Base-by-base conservation (phyloP, 495 filamentous ascomycete genomes). In the Baudoinia panamericana region DNA sequence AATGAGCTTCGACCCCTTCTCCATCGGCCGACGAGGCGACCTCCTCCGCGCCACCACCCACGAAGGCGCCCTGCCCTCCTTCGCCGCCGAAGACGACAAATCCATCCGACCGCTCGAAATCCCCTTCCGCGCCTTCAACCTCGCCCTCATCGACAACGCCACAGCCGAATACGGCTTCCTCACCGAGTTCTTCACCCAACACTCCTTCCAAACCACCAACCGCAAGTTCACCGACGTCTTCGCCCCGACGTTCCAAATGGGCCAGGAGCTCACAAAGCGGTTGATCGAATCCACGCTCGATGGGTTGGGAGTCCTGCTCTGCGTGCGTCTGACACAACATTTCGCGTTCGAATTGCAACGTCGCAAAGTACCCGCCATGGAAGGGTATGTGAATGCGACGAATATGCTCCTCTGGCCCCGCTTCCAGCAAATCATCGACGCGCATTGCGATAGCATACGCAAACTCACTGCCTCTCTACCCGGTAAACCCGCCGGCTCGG, bases 351-450 rank as follows among this genome's bases (percentile, higher is more conserved):
- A 93, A 58, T 70, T 94, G 6, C 90, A 97, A 57, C 72, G 90
- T 5, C 76, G 88, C 31, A 84, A 87, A 53, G 75, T 94, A 2
- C 92, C 90, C 8, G 78, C 84, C 3, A 77, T 81, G 2, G 90
- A 97, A 43, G 72, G 73, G 21, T 96, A 96, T 57, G 79, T 95
- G 52, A 97, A 96, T 58, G 86, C 77, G 13, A 90, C 84, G 17
- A 80, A 80, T 50, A 96, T 97, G 88, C 75, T 84, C 6, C 75
- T 97, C 4, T 97, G 90, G 90, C 90, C 90, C 4, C 78, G 86
- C 21, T 84, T 97, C 56, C 92, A 96, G 62, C 70, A 80, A 17
- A 75, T 90, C 53, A 93, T 96, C 78, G 84, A 93, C 51, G 67
- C 75, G n/a, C 90, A 96, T 55, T 79, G 78, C 61, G 84, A 93